phyloP scores from a whole-genome alignment of 345 rosid genomes.

The Erysimum cheiranthoides region DNA sequence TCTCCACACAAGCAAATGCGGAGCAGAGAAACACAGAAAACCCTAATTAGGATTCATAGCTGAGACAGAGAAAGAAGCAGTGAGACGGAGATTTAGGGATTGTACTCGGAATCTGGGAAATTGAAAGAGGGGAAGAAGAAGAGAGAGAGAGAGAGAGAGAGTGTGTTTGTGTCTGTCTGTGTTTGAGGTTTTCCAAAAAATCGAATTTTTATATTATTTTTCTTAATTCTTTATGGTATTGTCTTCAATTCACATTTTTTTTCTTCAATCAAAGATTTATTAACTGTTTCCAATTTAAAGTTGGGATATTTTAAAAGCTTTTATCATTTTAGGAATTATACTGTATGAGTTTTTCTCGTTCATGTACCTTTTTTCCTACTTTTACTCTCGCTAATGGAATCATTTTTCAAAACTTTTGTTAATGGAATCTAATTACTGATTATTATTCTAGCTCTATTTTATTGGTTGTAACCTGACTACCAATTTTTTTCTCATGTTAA shows the following conservation, averaged over 20 bases:
- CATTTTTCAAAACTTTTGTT: background rate
- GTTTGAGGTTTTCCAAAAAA: conserved; percentile 30
- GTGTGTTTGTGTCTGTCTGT: background rate
- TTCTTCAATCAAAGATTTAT: conserved; percentile 1
- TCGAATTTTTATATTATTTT: conserved; percentile 14
- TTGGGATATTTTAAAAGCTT: background rate
- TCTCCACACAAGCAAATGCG: conserved; percentile 4
- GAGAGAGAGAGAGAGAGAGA: conserved; percentile 1
- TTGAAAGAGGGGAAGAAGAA: conserved; percentile 2
- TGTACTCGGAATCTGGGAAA: conserved; percentile 41
- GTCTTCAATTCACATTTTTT: conserved; percentile 11
- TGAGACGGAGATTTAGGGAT: conserved; percentile 33
- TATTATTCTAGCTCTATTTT: background rate
- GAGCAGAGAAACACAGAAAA: background rate
- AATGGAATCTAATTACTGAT: conserved; percentile 8
- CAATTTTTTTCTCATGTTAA: too few relatives aligned
- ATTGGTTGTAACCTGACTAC: too few relatives aligned
- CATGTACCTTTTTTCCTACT: background rate
- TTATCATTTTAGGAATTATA: conserved; percentile 15
- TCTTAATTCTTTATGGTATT: background rate
- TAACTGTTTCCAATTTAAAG: conserved; percentile 2
- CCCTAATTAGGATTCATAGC: conserved; percentile 43
- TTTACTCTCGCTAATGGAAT: conserved; percentile 4
- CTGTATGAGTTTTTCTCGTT: background rate
- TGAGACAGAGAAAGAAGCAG: conserved; percentile 28